phyloP scores from a whole-genome alignment of 2,329 filamentous ascomycete genomes.

The Nectriaceae sp. region DNA sequence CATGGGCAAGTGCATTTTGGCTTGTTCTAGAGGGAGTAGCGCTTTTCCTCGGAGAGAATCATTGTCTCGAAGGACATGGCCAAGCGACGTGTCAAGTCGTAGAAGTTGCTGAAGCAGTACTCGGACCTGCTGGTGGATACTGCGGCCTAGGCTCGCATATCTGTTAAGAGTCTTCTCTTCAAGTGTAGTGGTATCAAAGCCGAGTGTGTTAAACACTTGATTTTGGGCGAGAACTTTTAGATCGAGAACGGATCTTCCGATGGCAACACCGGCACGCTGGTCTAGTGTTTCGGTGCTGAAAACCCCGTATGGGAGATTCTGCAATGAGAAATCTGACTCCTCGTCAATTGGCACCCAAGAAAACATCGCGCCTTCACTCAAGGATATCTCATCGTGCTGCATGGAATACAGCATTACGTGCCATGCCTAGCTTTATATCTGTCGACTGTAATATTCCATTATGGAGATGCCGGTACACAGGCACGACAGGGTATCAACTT shows the following conservation, averaged over 20 bases:
- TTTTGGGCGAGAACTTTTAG: conserved; percentile 59
- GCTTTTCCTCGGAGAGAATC: conserved; percentile 30
- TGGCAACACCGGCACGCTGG: conserved; percentile 68
- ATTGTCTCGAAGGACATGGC: conserved; percentile 38
- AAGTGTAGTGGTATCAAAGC: conserved; percentile 25
- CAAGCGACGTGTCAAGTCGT: conserved; percentile 52
- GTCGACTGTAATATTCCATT: too few species aligned
- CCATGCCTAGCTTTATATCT: too few species aligned
- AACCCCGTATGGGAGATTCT: neutral
- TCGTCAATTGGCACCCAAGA: neutral
- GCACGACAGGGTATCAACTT: too few species aligned
- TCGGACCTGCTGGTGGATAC: conserved; percentile 69
- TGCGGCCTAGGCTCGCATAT: conserved; percentile 57
- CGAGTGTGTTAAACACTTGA: conserved; percentile 40
- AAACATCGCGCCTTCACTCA: neutral
- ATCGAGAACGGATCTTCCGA: conserved; percentile 72
- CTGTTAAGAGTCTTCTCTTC: conserved; percentile 31
- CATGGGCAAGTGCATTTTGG: conserved; percentile 71
- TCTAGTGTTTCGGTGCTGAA: conserved; percentile 14
- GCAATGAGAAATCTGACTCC: neutral
- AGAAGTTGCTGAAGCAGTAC: conserved; percentile 64
- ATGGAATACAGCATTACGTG: too few species aligned
- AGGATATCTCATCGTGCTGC: too few species aligned
- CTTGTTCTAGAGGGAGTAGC: conserved; percentile 39
- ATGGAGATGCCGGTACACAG: too few species aligned